A percentile compares a stretch with the other conserved stretches of the same genome.
phyloP scores from a whole-genome alignment of 2,329 filamentous ascomycete species.

The Xylaria sp. region DNA sequence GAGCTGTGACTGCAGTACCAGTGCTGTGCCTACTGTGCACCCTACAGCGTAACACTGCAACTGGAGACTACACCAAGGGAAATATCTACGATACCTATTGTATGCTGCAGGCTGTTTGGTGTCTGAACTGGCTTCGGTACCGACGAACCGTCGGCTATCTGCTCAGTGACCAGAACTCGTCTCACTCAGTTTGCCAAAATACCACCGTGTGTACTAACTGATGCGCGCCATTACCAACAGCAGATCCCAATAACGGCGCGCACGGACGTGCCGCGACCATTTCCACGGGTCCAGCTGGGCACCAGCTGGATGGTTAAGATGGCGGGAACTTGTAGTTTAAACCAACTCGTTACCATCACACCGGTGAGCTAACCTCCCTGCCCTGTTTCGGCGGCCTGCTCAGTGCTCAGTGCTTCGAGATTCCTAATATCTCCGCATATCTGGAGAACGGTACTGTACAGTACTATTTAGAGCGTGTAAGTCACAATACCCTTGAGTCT shows the following conservation, averaged over 20 bases:
- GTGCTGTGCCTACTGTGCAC: neutral
- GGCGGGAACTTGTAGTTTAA: neutral
- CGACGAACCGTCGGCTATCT: neutral
- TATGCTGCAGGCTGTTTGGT: neutral
- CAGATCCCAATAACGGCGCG: neutral
- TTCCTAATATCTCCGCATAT: neutral
- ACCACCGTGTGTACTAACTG: neutral
- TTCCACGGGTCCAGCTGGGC: neutral
- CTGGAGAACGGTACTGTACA: constrained; percentile 1
- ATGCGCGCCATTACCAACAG: neutral
- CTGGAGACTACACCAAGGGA: neutral
- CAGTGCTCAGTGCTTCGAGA: neutral
- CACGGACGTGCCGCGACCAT: neutral
- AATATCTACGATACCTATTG: neutral
- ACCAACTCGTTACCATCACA: constrained; percentile 1
- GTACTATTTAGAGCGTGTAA: neutral
- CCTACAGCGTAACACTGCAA: neutral
- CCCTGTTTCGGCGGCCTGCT: neutral
- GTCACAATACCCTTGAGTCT: neutral
- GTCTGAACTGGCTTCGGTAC: neutral
- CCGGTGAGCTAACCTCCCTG: neutral
- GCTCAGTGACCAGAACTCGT: neutral
- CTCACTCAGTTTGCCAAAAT: neutral
- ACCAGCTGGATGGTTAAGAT: neutral
- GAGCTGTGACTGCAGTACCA: neutral